Base-by-base conservation (phyloP, 768 basidiomycete genomes). In the Mycena albidolilacea region DNA sequence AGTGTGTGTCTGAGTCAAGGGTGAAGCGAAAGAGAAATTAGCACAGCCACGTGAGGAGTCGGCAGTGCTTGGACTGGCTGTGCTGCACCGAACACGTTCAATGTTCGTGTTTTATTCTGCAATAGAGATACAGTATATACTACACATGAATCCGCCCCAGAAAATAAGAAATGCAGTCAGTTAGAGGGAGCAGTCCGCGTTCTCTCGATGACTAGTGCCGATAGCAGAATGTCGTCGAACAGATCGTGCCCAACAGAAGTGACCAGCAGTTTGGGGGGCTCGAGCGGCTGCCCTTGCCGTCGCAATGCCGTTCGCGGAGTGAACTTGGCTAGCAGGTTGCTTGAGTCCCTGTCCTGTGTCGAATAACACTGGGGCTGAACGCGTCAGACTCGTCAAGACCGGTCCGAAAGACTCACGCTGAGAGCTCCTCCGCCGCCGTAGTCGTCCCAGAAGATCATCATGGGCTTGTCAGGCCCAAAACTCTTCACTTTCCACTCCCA, bases 161-260 rank as follows among this genome's bases (percentile, higher is more conserved):
- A 70, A 64, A 30, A 19, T 5, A 21, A 48, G 30, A 58, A 39
- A 61, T 61, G 39, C 59, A 5, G 21, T 75, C 48, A 70, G 50
- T 30, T 30, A 30, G 70, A 69, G 39, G 84, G 82, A 38, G 82
- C 80, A 44, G 84, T 85, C 30, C 85, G 82, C 58, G 84, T 78
- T 23, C 85, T 82, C 70, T 85, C 84, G 38, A 86, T 80, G 52
- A 86, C 81, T 37, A 86, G 77, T 15, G 80, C 81, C n/a, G 84
- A 85, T 64, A 87, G 80, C 19, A 86, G 74, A 38, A 86, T 83
- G 58, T 87, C 86, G 64, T 87, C 86, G 57, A 86, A 79, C 61
- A 76, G 78, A 57, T 84, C 82, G 69, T 85, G 83, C 0, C 86
- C 85, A 71, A 80, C 76, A 1, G 85, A 82, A 35, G 83, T 80